Evolutionary conservation across 2,329 filamentous ascomycete species (phyloP), one percentile per base, ranked within the genome.

Genomic region (Exserohilum turcica): DNA sequence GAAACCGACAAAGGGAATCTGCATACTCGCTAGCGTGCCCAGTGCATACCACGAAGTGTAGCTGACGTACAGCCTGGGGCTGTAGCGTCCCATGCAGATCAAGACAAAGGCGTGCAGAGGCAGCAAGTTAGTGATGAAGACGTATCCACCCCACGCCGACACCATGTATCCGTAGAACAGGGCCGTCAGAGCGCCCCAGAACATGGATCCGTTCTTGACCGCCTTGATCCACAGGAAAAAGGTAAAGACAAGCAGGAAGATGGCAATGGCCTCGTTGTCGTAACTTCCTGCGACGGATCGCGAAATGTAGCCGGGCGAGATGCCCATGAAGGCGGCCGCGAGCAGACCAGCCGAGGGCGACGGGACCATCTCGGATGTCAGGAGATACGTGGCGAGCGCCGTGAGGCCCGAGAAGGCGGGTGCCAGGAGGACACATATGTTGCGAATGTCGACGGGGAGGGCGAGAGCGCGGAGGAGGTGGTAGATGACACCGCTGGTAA

Each of bases 121-220:
- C 54, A 99, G 86, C 77, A 99, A 80, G 75, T 96, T 97, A 57
- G 95, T 99, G 73, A 99, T 99, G 84, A 99, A 99, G 70, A 96
- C 94, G 76, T 99, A 99, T 72, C 94, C 94, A 83, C 94, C 94
- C 94, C 94, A 99, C 15, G 95, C 96, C 43, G 93, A 94, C 61
- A 99, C 94, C 94, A 99, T 99, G 86, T 99, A 99, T 71, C 94
- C 94, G 78, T 99, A 99, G 79, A 95, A 97, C 49, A 99, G 83
- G 37, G 94, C 94, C 66, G 92, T 94, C 59, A 97, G 82, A 32
- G 91, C 92, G 66, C 92, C 93, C 93, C 93, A 99, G 77, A 97
- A 90, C 75, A 96, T 92, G 44, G 94, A 97, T 21, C 94, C 94
- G 53, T 92, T 85, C 82, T 99, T 99, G 65, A 99, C 84, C 16